phyloP scores from a whole-genome alignment of 331 rosid species.

The Saraca asoca region DNA sequence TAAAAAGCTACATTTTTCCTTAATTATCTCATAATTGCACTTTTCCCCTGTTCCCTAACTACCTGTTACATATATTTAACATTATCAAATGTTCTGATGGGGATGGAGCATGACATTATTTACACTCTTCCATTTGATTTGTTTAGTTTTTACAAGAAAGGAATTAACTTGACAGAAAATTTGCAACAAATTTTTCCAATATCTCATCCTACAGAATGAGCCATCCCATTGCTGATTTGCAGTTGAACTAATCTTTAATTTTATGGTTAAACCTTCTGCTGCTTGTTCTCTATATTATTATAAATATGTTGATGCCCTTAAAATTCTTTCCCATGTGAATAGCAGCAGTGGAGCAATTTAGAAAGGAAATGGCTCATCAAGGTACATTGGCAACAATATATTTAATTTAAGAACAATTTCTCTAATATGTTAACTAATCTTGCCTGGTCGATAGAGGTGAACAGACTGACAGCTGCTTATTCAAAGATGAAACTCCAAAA shows the following conservation, averaged over 20 bases:
- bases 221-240: neutral
- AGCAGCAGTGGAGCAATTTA: neutral
- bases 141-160: neutral
- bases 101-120: neutral
- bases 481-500: too few species aligned
- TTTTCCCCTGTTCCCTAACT: neutral
- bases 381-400: constrained; percentile 1
- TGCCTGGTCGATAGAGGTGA: too few species aligned
- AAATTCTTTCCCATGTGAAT: neutral
- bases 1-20: constrained; percentile 1
- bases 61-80: neutral
- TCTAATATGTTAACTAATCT: too few species aligned
- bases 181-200: neutral
- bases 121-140: neutral
- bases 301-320: neutral
- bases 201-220: neutral
- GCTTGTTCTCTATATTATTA: neutral
- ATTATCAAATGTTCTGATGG: neutral
- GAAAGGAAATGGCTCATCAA: neutral
- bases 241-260: neutral
- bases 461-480: too few species aligned
- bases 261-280: neutral
- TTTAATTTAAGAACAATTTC: too few species aligned
- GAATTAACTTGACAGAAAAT: neutral
- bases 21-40: neutral